Base-by-base conservation (phyloP, 2,329 filamentous ascomycete species). In the Aspergillus ustus region DNA sequence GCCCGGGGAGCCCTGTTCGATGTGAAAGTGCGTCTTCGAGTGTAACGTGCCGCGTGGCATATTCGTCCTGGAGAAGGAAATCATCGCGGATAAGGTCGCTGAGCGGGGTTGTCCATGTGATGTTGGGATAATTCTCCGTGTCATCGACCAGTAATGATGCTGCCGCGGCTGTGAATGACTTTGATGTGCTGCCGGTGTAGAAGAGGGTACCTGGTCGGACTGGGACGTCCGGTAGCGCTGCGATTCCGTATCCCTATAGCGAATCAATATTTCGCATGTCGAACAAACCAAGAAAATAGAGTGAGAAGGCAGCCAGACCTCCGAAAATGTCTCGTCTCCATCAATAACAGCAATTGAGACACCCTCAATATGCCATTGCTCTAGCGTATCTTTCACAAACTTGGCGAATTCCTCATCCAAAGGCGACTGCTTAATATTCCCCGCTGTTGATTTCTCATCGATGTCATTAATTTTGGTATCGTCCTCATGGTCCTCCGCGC, bases 101-200 rank as follows among this genome's bases (percentile, higher is more conserved):
- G 6, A 81, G 65, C 2, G 73, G 72, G 0, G 77, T 80, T 0
- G 70, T 63, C 75, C 78, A 80, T 20, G 62, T 61, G 43, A 80
- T 59, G 0, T 44, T 57, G 2, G 64, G 8, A 0, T 60, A 59
- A 17, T 55, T 9, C 19, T 66, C 66, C 40, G 60, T 67, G 11
- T 70, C 68, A 13, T 72, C 59, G 20, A 72, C 67, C 1, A 53
- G 57, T 2, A 69, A 46, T 11, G 69, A 69, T 9, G 67, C 60
- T 13, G 67, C 66, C 9, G 70, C 69, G 4, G 67, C 67, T 8
- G 69, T 66, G 51, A 73, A 72, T 34, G 70, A 69, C 55, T 73
- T 73, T 4, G 71, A 72, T 4, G 71, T 73, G 54, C 70, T 72
- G 40, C 67, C 70, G 1, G 66, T 67, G 1, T 53, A 61, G 60